Conservation (phyloP, 176 grass and related monocot genomes). For the Aegilops longissima region DNA sequence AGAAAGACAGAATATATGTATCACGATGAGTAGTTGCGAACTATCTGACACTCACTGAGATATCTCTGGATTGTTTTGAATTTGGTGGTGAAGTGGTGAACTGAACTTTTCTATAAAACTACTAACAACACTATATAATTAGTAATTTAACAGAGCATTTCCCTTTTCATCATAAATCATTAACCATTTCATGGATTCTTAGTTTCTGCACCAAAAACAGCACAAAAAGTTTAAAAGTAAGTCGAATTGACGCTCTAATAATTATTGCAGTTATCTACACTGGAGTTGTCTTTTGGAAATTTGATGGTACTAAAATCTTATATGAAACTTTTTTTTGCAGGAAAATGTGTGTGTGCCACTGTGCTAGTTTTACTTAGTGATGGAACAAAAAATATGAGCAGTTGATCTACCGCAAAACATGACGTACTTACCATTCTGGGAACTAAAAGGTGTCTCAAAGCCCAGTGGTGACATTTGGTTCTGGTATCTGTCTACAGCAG, state of each 20-base stretch:
- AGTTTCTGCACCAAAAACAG: neutral
- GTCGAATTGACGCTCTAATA: neutral
- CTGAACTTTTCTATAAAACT: neutral
- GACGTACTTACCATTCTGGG: neutral
- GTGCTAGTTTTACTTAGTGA: neutral
- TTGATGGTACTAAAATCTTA: neutral
- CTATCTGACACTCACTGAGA: neutral
- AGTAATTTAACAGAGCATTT: too few relatives aligned
- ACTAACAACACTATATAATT: too few relatives aligned
- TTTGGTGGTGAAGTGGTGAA: neutral
- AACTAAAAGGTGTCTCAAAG: conserved; percentile 14
- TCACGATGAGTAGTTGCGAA: neutral
- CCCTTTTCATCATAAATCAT: too few relatives aligned
- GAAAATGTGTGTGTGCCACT: neutral
- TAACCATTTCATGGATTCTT: neutral
- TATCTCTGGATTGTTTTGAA: neutral
- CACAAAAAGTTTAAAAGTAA: neutral
- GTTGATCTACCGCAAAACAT: neutral
- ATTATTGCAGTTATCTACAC: neutral
- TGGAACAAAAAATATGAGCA: neutral
- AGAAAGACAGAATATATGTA: too few relatives aligned
- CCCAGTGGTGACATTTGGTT: conserved; percentile 42
- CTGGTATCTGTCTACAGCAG: conserved; percentile 47
- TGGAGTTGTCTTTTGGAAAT: neutral
- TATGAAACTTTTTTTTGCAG: neutral